Conservation (phyloP, 106 monocot species). For the Narthecium ossifragum region DNA sequence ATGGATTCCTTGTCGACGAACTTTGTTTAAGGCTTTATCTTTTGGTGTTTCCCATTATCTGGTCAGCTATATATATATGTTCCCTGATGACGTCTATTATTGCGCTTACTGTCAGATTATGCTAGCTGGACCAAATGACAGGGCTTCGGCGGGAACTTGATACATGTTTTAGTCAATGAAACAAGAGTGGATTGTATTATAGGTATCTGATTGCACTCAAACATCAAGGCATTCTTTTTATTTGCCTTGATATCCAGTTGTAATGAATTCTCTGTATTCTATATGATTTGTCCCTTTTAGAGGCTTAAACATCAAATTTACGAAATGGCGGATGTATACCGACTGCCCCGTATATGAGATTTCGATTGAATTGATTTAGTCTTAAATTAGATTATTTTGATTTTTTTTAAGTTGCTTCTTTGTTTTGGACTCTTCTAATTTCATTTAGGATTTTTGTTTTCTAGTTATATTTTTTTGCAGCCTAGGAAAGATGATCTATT, state of each 20-base stretch:
- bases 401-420: too few species aligned
- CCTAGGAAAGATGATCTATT: too few species aligned
- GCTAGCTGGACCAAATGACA: neutral
- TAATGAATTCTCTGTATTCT: neutral
- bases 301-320: too few species aligned
- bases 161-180: neutral
- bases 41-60: too few species aligned
- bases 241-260: neutral
- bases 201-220: neutral
- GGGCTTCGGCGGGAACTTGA: neutral
- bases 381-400: too few species aligned
- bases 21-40: neutral
- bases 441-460: too few species aligned
- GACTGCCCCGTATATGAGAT: too few species aligned
- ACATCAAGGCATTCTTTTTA: neutral
- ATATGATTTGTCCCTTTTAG: neutral
- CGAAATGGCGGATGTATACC: too few species aligned
- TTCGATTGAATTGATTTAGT: too few species aligned
- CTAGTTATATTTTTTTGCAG: too few species aligned
- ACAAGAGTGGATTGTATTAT: neutral
- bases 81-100: neutral
- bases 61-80: neutral
- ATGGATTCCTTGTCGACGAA: too few species aligned
- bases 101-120: conserved; percentile 3
- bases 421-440: too few species aligned